Conservation (phyloP, 2,329 filamentous ascomycete genomes). For the Dactylellina sp. region DNA sequence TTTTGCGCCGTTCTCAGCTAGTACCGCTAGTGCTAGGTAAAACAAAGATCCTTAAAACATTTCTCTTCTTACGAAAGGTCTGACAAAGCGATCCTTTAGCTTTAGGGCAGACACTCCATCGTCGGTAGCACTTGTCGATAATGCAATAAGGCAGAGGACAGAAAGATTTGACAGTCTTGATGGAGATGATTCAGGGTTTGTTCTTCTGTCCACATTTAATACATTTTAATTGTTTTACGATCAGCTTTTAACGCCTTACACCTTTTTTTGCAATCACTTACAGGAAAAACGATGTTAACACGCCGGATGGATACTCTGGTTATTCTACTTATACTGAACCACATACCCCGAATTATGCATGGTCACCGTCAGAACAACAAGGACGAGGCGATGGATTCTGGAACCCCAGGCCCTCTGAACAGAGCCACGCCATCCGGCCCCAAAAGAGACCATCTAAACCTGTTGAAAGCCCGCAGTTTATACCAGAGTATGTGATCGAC, state of each 20-base stretch:
- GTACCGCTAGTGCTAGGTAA: too few relatives aligned
- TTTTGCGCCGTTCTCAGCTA: slow-evolving; percentile 19
- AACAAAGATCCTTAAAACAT: too few relatives aligned
- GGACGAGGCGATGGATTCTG: slow-evolving; percentile 3
- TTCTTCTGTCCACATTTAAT: too few relatives aligned
- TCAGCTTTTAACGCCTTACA: too few relatives aligned
- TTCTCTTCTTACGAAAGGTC: too few relatives aligned
- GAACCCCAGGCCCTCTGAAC: neutral
- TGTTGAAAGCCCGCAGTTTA: slow-evolving; percentile 18
- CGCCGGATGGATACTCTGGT: too few relatives aligned
- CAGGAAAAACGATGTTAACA: too few relatives aligned
- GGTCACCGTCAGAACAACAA: too few relatives aligned
- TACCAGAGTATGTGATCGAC: slow-evolving; percentile 32
- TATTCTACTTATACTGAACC: slow-evolving; percentile 16
- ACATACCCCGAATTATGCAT: neutral
- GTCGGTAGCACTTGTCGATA: slow-evolving; percentile 19
- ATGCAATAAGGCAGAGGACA: slow-evolving; percentile 18
- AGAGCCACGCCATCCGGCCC: neutral
- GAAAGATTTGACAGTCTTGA: neutral
- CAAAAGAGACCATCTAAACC: neutral
- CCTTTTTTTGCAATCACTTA: too few relatives aligned
- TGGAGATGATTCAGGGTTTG: neutral
- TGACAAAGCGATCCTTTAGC: too few relatives aligned
- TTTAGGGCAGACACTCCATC: slow-evolving; percentile 9
- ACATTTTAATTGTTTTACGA: too few relatives aligned